These are phyloP conservation scores for Perkinsus olseni DNA, from an alignment of 169 alveolate species.

Conservation along the genomic window DNA sequence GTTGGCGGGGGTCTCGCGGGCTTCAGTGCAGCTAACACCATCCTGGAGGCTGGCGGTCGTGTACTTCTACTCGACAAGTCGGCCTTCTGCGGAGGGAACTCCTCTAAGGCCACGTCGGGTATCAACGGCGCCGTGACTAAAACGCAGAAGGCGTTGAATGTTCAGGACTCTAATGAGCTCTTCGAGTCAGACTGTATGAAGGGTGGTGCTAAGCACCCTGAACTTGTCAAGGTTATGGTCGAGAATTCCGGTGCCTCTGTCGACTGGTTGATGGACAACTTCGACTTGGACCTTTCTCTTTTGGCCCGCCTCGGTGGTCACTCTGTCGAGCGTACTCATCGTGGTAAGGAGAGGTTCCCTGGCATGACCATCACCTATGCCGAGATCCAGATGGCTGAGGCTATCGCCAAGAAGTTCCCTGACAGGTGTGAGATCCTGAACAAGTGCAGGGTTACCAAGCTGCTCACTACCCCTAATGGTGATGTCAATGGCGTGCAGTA, in stretches of 20 bases:
- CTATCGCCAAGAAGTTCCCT: conserved; percentile 17
- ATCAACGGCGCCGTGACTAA: conserved; percentile 38
- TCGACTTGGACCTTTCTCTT: conserved; percentile 34
- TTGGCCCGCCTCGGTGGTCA: conserved; percentile 54
- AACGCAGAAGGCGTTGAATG: conserved; percentile 36
- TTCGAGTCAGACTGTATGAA: conserved; percentile 42
- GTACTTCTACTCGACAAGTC: conserved; percentile 39
- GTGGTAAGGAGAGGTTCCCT: conserved; percentile 38
- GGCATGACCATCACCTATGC: conserved; percentile 41
- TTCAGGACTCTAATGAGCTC: conserved; percentile 30
- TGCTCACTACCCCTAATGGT: conserved; percentile 21
- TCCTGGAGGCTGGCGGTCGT: conserved; percentile 33
- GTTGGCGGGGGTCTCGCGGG: conserved; percentile 37
- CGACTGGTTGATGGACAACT: conserved; percentile 39
- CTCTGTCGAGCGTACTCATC: conserved; percentile 43
- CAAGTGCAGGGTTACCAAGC: conserved; percentile 13
- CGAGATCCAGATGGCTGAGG: conserved; percentile 31
- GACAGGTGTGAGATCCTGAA: conserved; percentile 18
- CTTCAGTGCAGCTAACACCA: conserved; percentile 30
- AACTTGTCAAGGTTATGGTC: conserved; percentile 29
- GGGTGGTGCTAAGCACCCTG: conserved; percentile 42
- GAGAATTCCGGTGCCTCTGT: conserved; percentile 14
- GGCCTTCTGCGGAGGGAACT: conserved; percentile 41
- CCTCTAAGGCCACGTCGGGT: conserved; percentile 40
- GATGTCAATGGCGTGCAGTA: conserved; percentile 12